These are phyloP conservation scores for Alternaria brassicicola DNA, from an alignment of 2,329 filamentous ascomycete genomes.

Conservation along the genomic window DNA sequence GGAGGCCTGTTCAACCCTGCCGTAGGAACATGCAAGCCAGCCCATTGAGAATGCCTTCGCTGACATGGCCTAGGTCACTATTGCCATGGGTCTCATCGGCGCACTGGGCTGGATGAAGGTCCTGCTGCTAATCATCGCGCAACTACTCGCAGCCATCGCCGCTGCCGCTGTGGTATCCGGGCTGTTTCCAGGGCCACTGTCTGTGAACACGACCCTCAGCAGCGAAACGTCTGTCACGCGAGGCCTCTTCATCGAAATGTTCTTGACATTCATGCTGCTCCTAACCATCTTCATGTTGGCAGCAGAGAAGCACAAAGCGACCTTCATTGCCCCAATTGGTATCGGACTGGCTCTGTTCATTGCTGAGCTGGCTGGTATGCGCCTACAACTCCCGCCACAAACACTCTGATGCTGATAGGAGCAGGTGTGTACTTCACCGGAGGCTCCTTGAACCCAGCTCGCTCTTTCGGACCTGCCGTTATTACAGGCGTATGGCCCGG, in stretches of 20 bases:
- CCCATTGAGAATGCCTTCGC: neutral
- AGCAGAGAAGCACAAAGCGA: conserved; percentile 50
- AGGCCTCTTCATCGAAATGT: conserved; percentile 59
- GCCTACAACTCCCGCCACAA: neutral
- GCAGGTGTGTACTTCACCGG: conserved; percentile 55
- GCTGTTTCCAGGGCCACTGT: conserved; percentile 54
- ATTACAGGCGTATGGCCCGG: conserved; percentile 50
- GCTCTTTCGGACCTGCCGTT: conserved; percentile 58
- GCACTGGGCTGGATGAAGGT: conserved; percentile 55
- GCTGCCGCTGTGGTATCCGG: conserved; percentile 53
- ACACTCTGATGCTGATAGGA: conserved; percentile 10
- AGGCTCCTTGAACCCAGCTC: conserved; percentile 57
- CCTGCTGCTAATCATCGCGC: conserved; percentile 52
- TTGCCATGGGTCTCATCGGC: conserved; percentile 57
- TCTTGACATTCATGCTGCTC: conserved; percentile 57
- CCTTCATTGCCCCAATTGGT: conserved; percentile 50
- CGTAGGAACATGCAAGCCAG: conserved; percentile 29
- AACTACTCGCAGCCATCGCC: conserved; percentile 54
- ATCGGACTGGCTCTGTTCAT: conserved; percentile 56
- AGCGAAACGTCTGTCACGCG: conserved; percentile 50
- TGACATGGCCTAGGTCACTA: conserved; percentile 49
- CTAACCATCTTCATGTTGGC: conserved; percentile 57
- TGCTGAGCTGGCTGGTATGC: conserved; percentile 52
- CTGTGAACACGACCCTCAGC: conserved; percentile 55
- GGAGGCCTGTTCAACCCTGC: conserved; percentile 51